Evolutionary conservation across 2,329 filamentous ascomycete species (phyloP).

Genomic region (Periconia digitata): DNA sequence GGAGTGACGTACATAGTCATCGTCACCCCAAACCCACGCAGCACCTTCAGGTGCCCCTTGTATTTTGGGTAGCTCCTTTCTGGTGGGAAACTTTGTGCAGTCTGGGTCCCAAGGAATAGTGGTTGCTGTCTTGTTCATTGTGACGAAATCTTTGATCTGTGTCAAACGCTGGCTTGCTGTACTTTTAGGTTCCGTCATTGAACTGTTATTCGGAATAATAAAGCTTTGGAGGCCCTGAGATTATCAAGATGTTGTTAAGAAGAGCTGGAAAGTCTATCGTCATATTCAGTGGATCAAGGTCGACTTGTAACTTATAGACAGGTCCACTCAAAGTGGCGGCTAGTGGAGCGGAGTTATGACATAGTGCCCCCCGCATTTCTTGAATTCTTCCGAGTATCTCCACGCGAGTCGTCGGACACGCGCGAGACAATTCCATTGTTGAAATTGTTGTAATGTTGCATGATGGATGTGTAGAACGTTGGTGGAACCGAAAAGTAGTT

Average conservation of each 20-base stretch:
- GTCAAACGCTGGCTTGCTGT: slow-evolving; percentile 41
- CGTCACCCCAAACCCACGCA: slow-evolving; percentile 63
- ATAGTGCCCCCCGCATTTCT: neutral
- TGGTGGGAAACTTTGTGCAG: slow-evolving; percentile 54
- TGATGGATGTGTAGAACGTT: neutral
- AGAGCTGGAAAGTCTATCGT: neutral
- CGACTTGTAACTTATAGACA: neutral
- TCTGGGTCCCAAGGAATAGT: slow-evolving; percentile 59
- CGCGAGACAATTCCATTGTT: no score
- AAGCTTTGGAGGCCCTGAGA: neutral
- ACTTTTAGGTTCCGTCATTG: slow-evolving; percentile 39
- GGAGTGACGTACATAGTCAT: slow-evolving; percentile 49
- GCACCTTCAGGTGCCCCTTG: slow-evolving; percentile 56
- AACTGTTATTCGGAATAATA: neutral
- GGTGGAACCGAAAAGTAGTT: no score
- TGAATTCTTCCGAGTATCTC: neutral
- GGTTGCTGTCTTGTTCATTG: slow-evolving; percentile 49
- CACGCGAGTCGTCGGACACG: neutral
- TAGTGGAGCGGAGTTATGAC: no score
- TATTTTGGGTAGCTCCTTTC: slow-evolving; percentile 56
- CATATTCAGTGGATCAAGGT: neutral
- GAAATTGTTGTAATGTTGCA: no score
- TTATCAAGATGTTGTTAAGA: neutral
- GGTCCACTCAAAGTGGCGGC: neutral
- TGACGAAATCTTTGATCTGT: slow-evolving; percentile 50